Evolutionary conservation across 805 yeast genomes (phyloP), one percentile per base, ranked within the genome.

Genomic region (Hanseniaspora pseudoguilliermondii): DNA sequence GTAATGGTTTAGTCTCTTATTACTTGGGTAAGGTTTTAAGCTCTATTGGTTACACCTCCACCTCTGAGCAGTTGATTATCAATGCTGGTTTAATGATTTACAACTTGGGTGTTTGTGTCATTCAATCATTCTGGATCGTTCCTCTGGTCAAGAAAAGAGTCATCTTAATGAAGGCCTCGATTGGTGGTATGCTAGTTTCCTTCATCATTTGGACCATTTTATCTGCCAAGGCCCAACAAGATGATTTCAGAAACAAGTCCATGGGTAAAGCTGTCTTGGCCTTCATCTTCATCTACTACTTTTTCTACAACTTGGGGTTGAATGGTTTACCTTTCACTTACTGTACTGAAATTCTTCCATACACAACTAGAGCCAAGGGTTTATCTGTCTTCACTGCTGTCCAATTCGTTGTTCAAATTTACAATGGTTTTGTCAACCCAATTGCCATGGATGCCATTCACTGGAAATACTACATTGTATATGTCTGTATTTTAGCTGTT

Each of bases 41-140:
- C 57, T 73, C 79, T 27, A 77, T 79, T 63, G 82, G 83, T 57
- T 75, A 79, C 61, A 75, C 76, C 48, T 70, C 69, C n/a, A 66
- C 71, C 27, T 66, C 66, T 49, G 65, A 67, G 55, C 79, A 78
- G 65, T 71, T 78, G 55, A 64, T 74, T 51, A 72, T 78, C 63
- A 78, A 79, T 63, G 81, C 78, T 56, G 73, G 75, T 58, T 71
- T 77, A 59, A 73, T 71, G 73, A 65, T 75, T 57, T 77, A 70
- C 65, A 76, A 76, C 68, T 72, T 73, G 55, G 64, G 66, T 50
- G 60, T 67, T 44, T 66, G 72, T 15, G 58, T 68, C 36, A 57
- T 64, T 7, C 66, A 69, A 55, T 66, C 70, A 32, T 58, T 65
- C 54, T 59, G 65, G 40, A 66, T 66, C n/a, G 60, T 62, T 60